Conservation (phyloP, 371 early-diverging fungal genomes). For the Coemansia sp. region DNA sequence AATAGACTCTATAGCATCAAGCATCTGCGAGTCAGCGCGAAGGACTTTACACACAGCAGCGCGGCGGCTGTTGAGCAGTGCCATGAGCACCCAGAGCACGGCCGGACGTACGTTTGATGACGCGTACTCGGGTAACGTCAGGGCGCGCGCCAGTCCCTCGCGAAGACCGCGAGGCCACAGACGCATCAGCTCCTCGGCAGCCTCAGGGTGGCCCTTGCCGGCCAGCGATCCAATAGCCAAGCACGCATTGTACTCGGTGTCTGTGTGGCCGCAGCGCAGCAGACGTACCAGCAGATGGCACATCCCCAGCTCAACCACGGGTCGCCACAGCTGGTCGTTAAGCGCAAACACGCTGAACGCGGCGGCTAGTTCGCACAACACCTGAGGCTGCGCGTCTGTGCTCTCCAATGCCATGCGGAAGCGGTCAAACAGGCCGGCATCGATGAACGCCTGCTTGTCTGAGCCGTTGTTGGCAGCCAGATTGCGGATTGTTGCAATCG, state of each 20-base stretch:
- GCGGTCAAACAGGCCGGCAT: constrained; percentile 77
- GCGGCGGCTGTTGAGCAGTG: constrained; percentile 20
- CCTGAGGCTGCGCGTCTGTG: constrained; percentile 54
- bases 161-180: constrained; percentile 60
- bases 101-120: constrained; percentile 26
- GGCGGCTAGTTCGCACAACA: constrained; percentile 85
- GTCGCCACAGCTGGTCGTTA: constrained; percentile 75
- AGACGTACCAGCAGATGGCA: constrained; percentile 72
- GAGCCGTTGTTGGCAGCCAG: constrained; percentile 80
- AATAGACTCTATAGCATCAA: constrained; percentile 29
- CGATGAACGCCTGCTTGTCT: constrained; percentile 74
- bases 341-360: constrained; percentile 82
- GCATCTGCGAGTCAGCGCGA: constrained; percentile 13
- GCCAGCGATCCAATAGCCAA: constrained; percentile 83
- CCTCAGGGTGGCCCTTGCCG: constrained; percentile 58
- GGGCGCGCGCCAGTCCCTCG: constrained; percentile 7
- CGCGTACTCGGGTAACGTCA: constrained; percentile 17
- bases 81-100: constrained; percentile 30
- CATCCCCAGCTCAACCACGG: constrained; percentile 62
- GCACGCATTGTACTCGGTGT: constrained; percentile 82
- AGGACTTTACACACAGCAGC: constrained; percentile 14
- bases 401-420: constrained; percentile 66
- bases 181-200: constrained; percentile 59
- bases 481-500: constrained; percentile 83
- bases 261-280: constrained; percentile 63